Percentiles rank a stretch among this genome's conserved stretches.
phyloP scores from a whole-genome alignment of 192 early-diverging fungal species.

The Coemansia guatemalensis region DNA sequence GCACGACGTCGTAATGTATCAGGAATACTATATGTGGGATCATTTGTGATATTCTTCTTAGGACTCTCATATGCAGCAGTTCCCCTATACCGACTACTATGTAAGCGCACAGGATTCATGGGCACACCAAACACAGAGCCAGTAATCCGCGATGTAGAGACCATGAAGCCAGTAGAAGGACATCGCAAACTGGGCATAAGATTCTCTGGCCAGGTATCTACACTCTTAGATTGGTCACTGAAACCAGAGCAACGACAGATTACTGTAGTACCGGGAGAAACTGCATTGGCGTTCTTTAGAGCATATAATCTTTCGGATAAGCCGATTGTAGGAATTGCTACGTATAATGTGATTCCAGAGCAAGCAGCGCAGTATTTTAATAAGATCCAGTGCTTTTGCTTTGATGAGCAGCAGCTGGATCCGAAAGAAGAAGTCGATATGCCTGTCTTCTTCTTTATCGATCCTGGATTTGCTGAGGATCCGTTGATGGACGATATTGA shows the following conservation, averaged over 20 bases:
- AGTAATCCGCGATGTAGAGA: constrained; percentile 58
- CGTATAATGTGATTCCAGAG: constrained; percentile 93
- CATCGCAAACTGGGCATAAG: constrained; percentile 65
- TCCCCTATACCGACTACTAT: constrained; percentile 93
- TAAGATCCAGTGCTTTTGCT: constrained; percentile 99
- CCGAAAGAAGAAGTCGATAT: constrained; percentile 92
- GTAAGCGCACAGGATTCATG: constrained; percentile 87
- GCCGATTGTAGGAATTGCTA: constrained; percentile 93
- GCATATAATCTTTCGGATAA: constrained; percentile 83
- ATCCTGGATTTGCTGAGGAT: constrained; percentile 93
- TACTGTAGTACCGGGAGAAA: constrained; percentile 92
- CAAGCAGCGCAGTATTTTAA: constrained; percentile 96
- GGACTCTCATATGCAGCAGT: constrained; percentile 92
- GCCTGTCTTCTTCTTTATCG: constrained; percentile 97
- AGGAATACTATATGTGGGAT: constrained; percentile 71
- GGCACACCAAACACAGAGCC: constrained; percentile 84
- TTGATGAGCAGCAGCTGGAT: constrained; percentile 93
- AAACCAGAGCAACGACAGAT: constrained; percentile 85
- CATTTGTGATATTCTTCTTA: constrained; percentile 79
- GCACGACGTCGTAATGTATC: constrained; percentile 41
- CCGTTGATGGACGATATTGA: constrained; percentile 94
- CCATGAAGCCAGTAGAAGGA: constrained; percentile 62
- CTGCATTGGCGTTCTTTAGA: constrained; percentile 93
- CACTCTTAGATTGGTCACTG: constrained; percentile 86
- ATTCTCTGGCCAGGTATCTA: constrained; percentile 74